Base-by-base conservation (phyloP, 768 basidiomycete genomes). In the Lentinula lateritia region DNA sequence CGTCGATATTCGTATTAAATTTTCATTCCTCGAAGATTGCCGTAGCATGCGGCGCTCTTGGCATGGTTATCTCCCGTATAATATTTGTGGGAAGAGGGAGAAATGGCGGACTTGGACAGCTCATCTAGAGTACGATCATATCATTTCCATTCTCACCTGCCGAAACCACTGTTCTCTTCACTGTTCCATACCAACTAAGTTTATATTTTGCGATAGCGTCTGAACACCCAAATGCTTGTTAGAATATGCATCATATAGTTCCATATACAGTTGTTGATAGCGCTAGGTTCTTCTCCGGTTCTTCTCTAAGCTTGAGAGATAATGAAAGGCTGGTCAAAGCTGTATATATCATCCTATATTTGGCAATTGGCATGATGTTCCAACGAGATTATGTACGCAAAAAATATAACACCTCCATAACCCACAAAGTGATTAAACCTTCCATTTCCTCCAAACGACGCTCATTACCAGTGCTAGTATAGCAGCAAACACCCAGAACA, bases 401-500 rank as follows among this genome's bases (percentile, higher is more conserved):
- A 8, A 3, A 46, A 3, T 28, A 2, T 28, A 28, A 28, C 3
- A 28, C 3, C 28, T 12, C 46, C n/a, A 48, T 23, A 16, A 0
- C 12, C 32, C 20, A 13, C 12, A 9, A 50, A 23, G 8, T 15
- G 3, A 7, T 60, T 20, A 50, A 39, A 32, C 39, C 36, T 23
- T 59, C 58, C 58, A 59, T 7, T 35, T 23, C 13, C 43, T 50
- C 48, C 62, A 50, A 50, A 65, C 64, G 20, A 65, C 45, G 16
- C 52, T 35, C 64, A 63, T 63, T 1, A 60, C 52, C 36, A 62
- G 10, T 12, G 66, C 65, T 53, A 95, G 75, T 12, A 88, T 67
- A 0, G 68, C 78, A 2, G 85, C 88, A 68, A 96, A 98, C 4
- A 95, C 74, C 67, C 89, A 95, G 71, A 98, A 98, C 2, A 98